Evolutionary conservation across 2,329 filamentous ascomycete species (phyloP).

Genomic region (Ilyonectria mors-panacis): DNA sequence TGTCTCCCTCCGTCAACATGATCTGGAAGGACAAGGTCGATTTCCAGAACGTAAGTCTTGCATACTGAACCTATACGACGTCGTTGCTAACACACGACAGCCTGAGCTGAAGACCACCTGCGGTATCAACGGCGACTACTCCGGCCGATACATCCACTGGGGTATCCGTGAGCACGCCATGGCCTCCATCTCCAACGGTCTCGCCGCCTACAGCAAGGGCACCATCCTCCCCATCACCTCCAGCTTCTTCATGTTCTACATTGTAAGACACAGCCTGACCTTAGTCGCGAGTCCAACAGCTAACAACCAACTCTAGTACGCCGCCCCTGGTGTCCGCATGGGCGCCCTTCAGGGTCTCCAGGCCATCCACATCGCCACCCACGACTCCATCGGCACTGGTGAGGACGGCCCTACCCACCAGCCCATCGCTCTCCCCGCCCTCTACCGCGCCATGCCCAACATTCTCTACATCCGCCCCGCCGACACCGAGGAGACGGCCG

Average conservation of each 20-base stretch:
- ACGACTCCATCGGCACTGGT: slow-evolving; percentile 72
- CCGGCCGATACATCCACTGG: slow-evolving; percentile 71
- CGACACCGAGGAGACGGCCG: slow-evolving; percentile 71
- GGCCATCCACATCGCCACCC: slow-evolving; percentile 72
- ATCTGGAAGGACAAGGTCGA: slow-evolving; percentile 67
- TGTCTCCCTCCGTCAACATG: slow-evolving; percentile 70
- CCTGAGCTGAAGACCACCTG: slow-evolving; percentile 57
- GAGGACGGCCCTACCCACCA: slow-evolving; percentile 76
- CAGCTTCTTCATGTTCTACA: slow-evolving; percentile 76
- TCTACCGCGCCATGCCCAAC: slow-evolving; percentile 76
- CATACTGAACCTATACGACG: background rate
- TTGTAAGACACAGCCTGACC: slow-evolving; percentile 37
- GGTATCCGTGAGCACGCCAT: slow-evolving; percentile 75
- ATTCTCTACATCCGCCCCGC: slow-evolving; percentile 72
- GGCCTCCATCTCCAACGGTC: slow-evolving; percentile 69
- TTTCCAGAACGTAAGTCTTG: slow-evolving; percentile 59
- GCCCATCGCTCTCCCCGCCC: slow-evolving; percentile 68
- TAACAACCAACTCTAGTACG: slow-evolving; percentile 53
- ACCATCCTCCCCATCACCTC: slow-evolving; percentile 72
- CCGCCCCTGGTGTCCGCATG: slow-evolving; percentile 73
- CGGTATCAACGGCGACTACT: slow-evolving; percentile 68
- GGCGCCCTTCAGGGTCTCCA: slow-evolving; percentile 69
- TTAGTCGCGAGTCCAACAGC: background rate
- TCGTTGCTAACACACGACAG: slow-evolving; percentile 37
- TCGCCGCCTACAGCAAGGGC: slow-evolving; percentile 70